Evolutionary conservation across 257 asterid genomes (phyloP), one percentile per base, ranked within the genome.

Genomic region (Fraxinus quadrangulata): DNA sequence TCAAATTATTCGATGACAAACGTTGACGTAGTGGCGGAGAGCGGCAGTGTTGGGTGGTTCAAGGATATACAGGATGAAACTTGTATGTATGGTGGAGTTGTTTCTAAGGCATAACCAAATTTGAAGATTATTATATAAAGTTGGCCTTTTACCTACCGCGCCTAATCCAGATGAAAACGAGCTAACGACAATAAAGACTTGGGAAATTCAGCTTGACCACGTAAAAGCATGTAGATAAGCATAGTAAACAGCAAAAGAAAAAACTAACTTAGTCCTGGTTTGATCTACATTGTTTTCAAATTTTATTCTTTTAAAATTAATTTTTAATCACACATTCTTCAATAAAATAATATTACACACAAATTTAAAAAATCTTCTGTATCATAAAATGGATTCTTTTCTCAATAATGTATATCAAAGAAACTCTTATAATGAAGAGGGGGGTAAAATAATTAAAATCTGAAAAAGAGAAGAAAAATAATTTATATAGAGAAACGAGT

Each of bases 131-230:
- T 28, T 47, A 12, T 34, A 74, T 70, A 74, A 39, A 31, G 4
- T 13, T 47, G 68, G 33, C 12, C 51, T 40, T 73, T 85, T 49
- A 83, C 89, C 87, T 81, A 85, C 87, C 85, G 68, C 87, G 87
- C 85, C 84, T 67, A 80, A 73, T 34, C 54, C 42, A 30, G 81
- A 72, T 67, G 75, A 73, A 49, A 40, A n/a, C 14, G 3, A 42
- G 28, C 21, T 4, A 23, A 12, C 74, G 56, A 54, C 72, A 13
- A 42, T 4, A n/a, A 47, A 45, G 37, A 30, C 26, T 4, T 34
- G 6, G 17, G 66, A 9, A 24, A 12, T 9, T 59, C 9, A 6
- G 69, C 36, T 26, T 54, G 33, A 12, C 69, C 16, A 10, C 69
- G 3, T 63, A 11, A 24, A 10, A 63, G 33, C 65, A 19, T 54